phyloP scores from a whole-genome alignment of 2,329 filamentous ascomycete genomes.

The Alternaria ventricosa region DNA sequence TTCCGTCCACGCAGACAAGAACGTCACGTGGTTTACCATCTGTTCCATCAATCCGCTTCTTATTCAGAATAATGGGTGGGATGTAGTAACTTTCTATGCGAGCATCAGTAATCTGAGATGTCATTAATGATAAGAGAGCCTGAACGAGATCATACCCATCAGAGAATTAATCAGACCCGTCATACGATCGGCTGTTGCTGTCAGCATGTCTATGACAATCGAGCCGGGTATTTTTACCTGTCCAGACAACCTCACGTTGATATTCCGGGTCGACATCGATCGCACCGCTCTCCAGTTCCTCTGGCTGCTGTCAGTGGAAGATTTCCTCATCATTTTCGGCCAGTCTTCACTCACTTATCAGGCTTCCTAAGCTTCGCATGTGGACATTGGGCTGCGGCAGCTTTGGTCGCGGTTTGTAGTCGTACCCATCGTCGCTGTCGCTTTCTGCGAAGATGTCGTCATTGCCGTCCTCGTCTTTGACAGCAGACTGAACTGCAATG shows the following conservation, averaged over 20 bases:
- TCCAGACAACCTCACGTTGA: slow-evolving; percentile 57
- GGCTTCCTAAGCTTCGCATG: slow-evolving; percentile 27
- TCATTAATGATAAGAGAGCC: not conserved
- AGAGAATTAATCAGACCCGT: slow-evolving; percentile 43
- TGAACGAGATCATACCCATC: slow-evolving; percentile 33
- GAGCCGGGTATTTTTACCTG: slow-evolving; percentile 15
- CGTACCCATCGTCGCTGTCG: slow-evolving; percentile 1
- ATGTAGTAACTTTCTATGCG: slow-evolving; percentile 51
- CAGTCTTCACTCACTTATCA: slow-evolving; percentile 33
- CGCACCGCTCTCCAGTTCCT: slow-evolving; percentile 23
- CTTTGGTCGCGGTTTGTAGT: slow-evolving; percentile 34
- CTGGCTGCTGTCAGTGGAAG: slow-evolving; percentile 16
- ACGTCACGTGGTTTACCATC: slow-evolving; percentile 23
- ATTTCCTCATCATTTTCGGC: not conserved
- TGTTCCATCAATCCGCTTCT: slow-evolving; percentile 19
- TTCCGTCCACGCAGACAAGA: slow-evolving; percentile 42
- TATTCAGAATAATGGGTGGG: slow-evolving; percentile 58
- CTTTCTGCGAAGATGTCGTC: not conserved
- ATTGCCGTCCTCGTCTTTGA: slow-evolving; percentile 23
- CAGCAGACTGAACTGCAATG: not conserved
- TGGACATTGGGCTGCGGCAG: slow-evolving; percentile 24
- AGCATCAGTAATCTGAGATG: not conserved
- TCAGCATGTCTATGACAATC: not conserved
- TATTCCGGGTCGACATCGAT: slow-evolving; percentile 56
- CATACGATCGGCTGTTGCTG: slow-evolving; percentile 38